phyloP scores from a whole-genome alignment of 257 asterid species.

The Echites panduratus region DNA sequence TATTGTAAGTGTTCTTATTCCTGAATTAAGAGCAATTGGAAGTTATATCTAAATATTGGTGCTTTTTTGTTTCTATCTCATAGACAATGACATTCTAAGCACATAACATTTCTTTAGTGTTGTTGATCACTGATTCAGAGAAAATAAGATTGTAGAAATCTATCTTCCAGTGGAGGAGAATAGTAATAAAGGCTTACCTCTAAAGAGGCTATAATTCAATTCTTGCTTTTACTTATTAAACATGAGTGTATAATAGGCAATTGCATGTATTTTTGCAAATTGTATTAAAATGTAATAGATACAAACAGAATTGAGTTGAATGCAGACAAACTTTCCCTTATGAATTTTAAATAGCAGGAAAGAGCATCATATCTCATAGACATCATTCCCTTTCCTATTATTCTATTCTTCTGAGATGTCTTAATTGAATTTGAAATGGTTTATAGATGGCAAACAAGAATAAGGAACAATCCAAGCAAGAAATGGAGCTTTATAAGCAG shows the following conservation, averaged over 20 bases:
- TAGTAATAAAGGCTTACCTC: no score
- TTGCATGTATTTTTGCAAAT: no score
- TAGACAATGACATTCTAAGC: neutral
- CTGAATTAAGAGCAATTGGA: neutral
- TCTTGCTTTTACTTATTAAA: no score
- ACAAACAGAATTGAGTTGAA: no score
- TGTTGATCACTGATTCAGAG: neutral
- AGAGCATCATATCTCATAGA: no score
- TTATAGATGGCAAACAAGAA: slow-evolving; percentile 53
- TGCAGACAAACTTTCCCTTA: no score
- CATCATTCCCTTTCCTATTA: neutral
- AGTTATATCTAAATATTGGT: neutral
- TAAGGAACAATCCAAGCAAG: slow-evolving; percentile 58
- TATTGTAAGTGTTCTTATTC: slow-evolving; percentile 42
- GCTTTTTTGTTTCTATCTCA: neutral
- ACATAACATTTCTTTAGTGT: neutral
- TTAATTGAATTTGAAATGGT: neutral
- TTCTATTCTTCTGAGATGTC: neutral
- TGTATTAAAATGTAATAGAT: no score
- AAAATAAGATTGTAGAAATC: neutral
- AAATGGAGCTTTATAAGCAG: slow-evolving; percentile 72
- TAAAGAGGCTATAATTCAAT: no score
- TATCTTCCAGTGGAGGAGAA: no score
- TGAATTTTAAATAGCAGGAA: no score
- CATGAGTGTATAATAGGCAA: no score